Evolutionary conservation across 2,329 filamentous ascomycete species (phyloP), one percentile per base, ranked within the genome.

Genomic region (Colletotrichum tropicale): DNA sequence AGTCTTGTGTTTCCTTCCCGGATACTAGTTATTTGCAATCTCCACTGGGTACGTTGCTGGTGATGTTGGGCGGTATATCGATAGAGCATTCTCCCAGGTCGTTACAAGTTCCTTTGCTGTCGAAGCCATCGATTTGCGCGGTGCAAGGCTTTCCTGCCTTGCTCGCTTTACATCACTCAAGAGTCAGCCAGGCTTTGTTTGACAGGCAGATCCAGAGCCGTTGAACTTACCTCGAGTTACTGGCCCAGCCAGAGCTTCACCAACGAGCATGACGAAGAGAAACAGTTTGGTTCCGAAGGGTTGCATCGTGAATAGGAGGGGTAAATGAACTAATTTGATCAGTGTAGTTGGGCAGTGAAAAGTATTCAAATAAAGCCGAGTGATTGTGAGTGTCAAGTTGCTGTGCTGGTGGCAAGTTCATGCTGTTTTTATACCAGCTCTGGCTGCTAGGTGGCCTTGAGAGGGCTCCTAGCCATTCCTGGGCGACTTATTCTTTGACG

Each of bases 1-100:
- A 3, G 0, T n/a, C 18, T n/a, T 3, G 16, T n/a, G 0, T 56
- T 4, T 56, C 21, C 1, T n/a, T 61, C 26, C 12, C 18, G 0
- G 18, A 16, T 2, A 10, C 0, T n/a, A 0, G 2, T 65, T 38
- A 65, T 21, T 65, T 65, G 61, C 61, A 43, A 8, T 65, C 61
- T 2, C 36, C 61, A 15, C 61, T 43, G 2, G 61, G 61, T 5
- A 38, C 34, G n/a, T 64, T 64, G 61, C 30, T 64, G 18, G 61
- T 64, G n/a, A 64, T 64, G n/a, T 64, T 64, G 0, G 32, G 61
- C 32, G 61, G 61, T 3, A 36, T 43, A 21, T 65, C 61, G 21
- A 65, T n/a, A 2, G n/a, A 43, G 34, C 32, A 38, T 28, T 65
- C 32, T 13, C 61, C 61, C 30, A 43, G 10, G 61, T 64, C n/a